A percentile compares a stretch with the other conserved stretches of the same genome.
Evolutionary conservation across 2,329 filamentous ascomycete genomes (phyloP).

Genomic region (Colletotrichum graminicola): DNA sequence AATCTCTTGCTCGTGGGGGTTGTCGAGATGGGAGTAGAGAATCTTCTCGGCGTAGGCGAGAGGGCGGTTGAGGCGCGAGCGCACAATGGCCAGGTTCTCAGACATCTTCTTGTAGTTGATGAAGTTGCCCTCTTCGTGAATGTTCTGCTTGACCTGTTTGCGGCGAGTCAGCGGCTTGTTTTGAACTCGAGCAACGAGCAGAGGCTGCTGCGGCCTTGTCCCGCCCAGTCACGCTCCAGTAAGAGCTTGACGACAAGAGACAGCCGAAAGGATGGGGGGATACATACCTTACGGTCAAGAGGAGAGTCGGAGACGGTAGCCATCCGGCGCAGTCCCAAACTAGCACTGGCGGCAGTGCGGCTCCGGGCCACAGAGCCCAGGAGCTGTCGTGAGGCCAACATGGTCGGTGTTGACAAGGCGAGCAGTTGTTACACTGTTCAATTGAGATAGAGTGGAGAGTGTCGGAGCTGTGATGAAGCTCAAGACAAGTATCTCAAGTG

Average conservation of each 20-base stretch:
- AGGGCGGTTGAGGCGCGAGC: constrained; percentile 88
- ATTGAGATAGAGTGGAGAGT: constrained; percentile 47
- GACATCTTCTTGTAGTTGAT: constrained; percentile 99
- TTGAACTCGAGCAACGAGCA: background rate
- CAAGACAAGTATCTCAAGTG: constrained; percentile 30
- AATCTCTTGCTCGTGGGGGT: constrained; percentile 95
- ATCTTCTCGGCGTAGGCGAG: constrained; percentile 98
- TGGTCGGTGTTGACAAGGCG: constrained; percentile 59
- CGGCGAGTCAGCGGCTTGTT: constrained; percentile 19
- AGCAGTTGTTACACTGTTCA: constrained; percentile 45
- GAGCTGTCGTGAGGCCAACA: constrained; percentile 80
- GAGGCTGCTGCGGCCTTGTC: background rate
- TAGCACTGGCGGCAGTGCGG: constrained; percentile 66
- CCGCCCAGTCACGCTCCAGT: background rate
- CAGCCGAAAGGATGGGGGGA: background rate
- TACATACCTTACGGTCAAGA: constrained; percentile 87
- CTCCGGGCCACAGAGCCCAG: constrained; percentile 73
- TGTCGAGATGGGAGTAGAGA: constrained; percentile 97
- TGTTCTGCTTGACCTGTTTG: constrained; percentile 87
- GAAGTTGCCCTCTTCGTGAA: constrained; percentile 94
- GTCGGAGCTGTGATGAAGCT: constrained; percentile 40
- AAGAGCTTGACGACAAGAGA: no score
- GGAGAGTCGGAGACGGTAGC: constrained; percentile 88
- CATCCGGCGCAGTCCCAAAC: constrained; percentile 77
- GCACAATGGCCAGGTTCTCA: constrained; percentile 94